These are phyloP conservation scores for Basidiobolus heterosporus DNA, from an alignment of 371 early-diverging fungal species.

Conservation along the genomic window DNA sequence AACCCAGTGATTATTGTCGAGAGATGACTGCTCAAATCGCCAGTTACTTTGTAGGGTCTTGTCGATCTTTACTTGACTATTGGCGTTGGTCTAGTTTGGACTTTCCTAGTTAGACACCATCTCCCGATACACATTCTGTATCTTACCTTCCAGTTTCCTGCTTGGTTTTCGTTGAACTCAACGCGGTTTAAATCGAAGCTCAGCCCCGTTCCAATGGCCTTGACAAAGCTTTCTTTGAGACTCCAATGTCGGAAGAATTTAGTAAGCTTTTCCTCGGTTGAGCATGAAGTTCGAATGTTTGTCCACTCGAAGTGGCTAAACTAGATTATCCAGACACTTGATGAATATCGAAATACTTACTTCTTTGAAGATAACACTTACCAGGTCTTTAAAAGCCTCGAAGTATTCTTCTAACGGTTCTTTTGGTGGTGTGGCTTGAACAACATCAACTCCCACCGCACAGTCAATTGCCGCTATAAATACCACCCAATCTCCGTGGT, in stretches of 20 bases:
- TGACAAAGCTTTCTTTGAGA: slow-evolving; percentile 41
- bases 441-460: slow-evolving; percentile 33
- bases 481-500: slow-evolving; percentile 46
- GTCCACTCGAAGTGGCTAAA: slow-evolving; percentile 15
- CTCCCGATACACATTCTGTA: too few species aligned
- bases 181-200: slow-evolving; percentile 20
- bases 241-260: slow-evolving; percentile 34
- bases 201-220: slow-evolving; percentile 39
- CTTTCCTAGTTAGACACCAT: too few species aligned
- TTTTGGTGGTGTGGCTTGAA: slow-evolving; percentile 14
- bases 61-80: too few species aligned
- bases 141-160: too few species aligned
- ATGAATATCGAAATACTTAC: background rate
- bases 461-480: slow-evolving; percentile 15
- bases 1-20: too few species aligned
- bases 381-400: slow-evolving; percentile 17
- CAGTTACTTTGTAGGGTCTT: too few species aligned
- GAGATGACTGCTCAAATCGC: too few species aligned
- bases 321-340: slow-evolving; percentile 6
- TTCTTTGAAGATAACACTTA: slow-evolving; percentile 4
- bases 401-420: slow-evolving; percentile 16
- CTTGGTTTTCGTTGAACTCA: slow-evolving; percentile 11
- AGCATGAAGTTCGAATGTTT: slow-evolving; percentile 5
- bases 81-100: too few species aligned
- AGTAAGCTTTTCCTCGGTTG: slow-evolving; percentile 10